Conservation (phyloP, 2,329 filamentous ascomycete genomes). For the Dryadomyces quercivorus region DNA sequence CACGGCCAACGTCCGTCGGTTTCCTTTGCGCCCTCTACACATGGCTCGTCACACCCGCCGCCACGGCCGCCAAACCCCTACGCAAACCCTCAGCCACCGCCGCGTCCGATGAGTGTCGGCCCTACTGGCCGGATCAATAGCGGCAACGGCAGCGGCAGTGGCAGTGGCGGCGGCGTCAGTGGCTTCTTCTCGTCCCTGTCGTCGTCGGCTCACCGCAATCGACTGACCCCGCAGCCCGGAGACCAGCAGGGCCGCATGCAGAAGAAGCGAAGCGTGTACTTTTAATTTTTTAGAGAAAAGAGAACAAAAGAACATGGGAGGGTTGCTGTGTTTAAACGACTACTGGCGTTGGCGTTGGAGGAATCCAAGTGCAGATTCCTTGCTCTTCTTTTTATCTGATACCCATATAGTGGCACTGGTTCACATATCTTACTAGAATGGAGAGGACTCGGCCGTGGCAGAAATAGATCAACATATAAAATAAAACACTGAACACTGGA, state of each 20-base stretch:
- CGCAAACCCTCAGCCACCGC: slow-evolving; percentile 19
- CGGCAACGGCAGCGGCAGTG: background rate
- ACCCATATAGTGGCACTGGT: background rate
- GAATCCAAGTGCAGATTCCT: background rate
- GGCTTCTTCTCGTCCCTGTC: slow-evolving; percentile 5
- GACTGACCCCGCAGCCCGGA: background rate
- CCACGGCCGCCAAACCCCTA: slow-evolving; percentile 13
- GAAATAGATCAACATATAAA: background rate
- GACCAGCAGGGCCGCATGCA: slow-evolving; percentile 14
- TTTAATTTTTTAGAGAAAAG: slow-evolving; percentile 6
- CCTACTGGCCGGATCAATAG: slow-evolving; percentile 10
- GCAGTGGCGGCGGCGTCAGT: background rate
- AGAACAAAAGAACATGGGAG: too few relatives aligned
- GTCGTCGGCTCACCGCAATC: background rate
- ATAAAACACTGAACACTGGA: background rate
- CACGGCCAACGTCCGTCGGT: slow-evolving; percentile 3
- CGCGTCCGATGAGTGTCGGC: slow-evolving; percentile 36
- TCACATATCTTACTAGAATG: too few relatives aligned
- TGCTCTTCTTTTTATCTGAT: background rate
- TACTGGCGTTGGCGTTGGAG: too few relatives aligned
- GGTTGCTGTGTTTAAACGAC: too few relatives aligned
- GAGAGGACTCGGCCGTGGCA: too few relatives aligned
- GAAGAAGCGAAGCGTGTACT: slow-evolving; percentile 24
- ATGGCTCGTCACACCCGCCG: slow-evolving; percentile 6
- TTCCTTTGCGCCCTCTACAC: slow-evolving; percentile 1